Conservation (phyloP, 345 rosid species). For the Aquilaria malaccensis region DNA sequence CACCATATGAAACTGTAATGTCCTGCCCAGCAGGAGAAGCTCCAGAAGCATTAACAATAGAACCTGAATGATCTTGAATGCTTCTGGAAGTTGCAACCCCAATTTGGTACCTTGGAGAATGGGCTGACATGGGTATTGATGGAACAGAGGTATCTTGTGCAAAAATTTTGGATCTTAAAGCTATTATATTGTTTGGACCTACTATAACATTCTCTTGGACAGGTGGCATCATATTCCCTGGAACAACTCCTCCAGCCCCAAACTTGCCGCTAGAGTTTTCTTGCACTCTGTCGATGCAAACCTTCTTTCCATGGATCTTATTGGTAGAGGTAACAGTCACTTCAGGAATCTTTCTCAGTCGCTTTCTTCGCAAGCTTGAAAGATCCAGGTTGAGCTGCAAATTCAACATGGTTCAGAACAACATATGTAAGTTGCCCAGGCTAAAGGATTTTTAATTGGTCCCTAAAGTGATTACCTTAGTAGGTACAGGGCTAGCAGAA, state of each 20-base stretch:
- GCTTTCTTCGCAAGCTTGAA: constrained; percentile 58
- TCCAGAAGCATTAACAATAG: constrained; percentile 37
- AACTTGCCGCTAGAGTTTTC: constrained; percentile 54
- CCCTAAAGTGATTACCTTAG: constrained; percentile 39
- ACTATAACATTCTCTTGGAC: constrained; percentile 45
- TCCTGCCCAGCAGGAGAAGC: constrained; percentile 65
- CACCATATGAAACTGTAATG: constrained; percentile 49
- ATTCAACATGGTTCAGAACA: constrained; percentile 13
- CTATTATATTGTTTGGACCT: constrained; percentile 36
- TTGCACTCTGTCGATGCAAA: constrained; percentile 59
- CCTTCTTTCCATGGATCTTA: constrained; percentile 71
- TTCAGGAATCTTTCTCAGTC: constrained; percentile 64
- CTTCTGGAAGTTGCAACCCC: constrained; percentile 48
- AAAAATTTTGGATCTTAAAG: constrained; percentile 50
- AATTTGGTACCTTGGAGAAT: constrained; percentile 49
- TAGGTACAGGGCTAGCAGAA: constrained; percentile 36
- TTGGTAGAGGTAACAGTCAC: constrained; percentile 48
- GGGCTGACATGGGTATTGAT: constrained; percentile 39
- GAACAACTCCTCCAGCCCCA: constrained; percentile 39
- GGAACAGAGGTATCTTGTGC: constrained; percentile 44
- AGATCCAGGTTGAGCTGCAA: constrained; percentile 69
- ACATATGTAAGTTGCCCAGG: constrained; percentile 4
- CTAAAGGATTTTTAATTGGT: neutral
- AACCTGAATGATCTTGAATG: constrained; percentile 53
- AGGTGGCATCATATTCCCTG: constrained; percentile 49